Conservation (phyloP, 139 green algal genomes). For the Limnomonas spitsbergensis region DNA sequence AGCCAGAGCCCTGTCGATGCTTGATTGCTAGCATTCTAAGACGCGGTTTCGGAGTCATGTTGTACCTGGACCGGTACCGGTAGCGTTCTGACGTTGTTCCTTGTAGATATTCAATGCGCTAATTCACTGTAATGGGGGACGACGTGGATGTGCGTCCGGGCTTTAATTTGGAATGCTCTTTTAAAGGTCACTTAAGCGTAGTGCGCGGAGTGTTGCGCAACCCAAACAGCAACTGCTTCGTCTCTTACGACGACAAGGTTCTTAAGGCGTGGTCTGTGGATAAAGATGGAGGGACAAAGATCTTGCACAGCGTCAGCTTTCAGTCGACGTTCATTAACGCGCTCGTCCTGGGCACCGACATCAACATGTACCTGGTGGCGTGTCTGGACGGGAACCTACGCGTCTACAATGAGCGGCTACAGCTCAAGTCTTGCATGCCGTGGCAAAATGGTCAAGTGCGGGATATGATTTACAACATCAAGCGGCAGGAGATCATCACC, state of each 20-base stretch:
- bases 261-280: conserved; percentile 19
- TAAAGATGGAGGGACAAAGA: conserved; percentile 11
- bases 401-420: conserved; percentile 38
- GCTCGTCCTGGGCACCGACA: conserved; percentile 20
- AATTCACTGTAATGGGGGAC: neutral
- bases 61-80: too few species aligned
- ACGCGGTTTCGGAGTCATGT: too few species aligned
- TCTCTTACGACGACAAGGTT: conserved; percentile 36
- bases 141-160: conserved; percentile 23
- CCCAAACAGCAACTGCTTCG: conserved; percentile 16
- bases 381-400: conserved; percentile 42
- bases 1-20: too few species aligned
- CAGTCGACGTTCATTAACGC: conserved; percentile 32
- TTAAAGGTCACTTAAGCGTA: conserved; percentile 22
- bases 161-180: conserved; percentile 41
- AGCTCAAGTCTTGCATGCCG: conserved; percentile 39
- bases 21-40: too few species aligned
- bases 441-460: conserved; percentile 41
- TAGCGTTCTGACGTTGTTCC: too few species aligned
- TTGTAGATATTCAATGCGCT: neutral
- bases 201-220: conserved; percentile 29
- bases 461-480: conserved; percentile 38
- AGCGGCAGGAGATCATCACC: conserved; percentile 36
- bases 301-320: conserved; percentile 24
- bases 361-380: conserved; percentile 31